Evolutionary conservation across 2,329 filamentous ascomycete species (phyloP).

Genomic region (Septoria linicola): DNA sequence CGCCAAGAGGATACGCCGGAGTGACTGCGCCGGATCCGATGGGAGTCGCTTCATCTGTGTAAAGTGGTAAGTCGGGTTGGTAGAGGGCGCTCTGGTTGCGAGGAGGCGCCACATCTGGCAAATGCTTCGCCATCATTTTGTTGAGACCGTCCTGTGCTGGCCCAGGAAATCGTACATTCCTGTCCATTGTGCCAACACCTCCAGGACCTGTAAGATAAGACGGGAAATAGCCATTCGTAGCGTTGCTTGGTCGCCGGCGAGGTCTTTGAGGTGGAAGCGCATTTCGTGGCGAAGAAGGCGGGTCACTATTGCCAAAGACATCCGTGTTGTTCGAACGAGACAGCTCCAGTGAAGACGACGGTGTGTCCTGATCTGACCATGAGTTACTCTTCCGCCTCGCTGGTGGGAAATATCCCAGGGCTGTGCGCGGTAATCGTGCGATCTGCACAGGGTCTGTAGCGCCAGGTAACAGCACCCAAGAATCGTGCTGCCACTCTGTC

Average conservation of each 20-base stretch:
- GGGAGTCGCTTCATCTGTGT: constrained; percentile 34
- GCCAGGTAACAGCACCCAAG: constrained; percentile 81
- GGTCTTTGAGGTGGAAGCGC: constrained; percentile 42
- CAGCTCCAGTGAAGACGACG: constrained; percentile 64
- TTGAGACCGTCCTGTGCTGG: constrained; percentile 83
- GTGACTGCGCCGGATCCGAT: constrained; percentile 30
- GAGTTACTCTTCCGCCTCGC: constrained; percentile 82
- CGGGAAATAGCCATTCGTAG: constrained; percentile 41
- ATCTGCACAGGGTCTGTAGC: constrained; percentile 75
- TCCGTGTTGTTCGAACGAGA: constrained; percentile 46
- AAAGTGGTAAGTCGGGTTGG: constrained; percentile 64
- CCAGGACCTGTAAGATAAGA: constrained; percentile 74
- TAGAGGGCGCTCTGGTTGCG: constrained; percentile 56
- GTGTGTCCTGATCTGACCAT: constrained; percentile 60
- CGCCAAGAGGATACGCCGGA: constrained; percentile 28
- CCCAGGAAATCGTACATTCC: constrained; percentile 69
- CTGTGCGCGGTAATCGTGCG: constrained; percentile 73
- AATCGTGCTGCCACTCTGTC: constrained; percentile 77
- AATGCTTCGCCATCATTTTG: constrained; percentile 76
- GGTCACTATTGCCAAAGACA: constrained; percentile 29
- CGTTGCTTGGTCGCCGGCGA: constrained; percentile 41
- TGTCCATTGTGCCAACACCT: constrained; percentile 78
- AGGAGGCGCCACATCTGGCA: constrained; percentile 69
- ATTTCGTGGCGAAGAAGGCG: constrained; percentile 37
- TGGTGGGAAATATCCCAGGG: constrained; percentile 88